These are phyloP conservation scores for Colletotrichum siamense DNA, from an alignment of 2,329 filamentous ascomycete genomes.

Conservation along the genomic window DNA sequence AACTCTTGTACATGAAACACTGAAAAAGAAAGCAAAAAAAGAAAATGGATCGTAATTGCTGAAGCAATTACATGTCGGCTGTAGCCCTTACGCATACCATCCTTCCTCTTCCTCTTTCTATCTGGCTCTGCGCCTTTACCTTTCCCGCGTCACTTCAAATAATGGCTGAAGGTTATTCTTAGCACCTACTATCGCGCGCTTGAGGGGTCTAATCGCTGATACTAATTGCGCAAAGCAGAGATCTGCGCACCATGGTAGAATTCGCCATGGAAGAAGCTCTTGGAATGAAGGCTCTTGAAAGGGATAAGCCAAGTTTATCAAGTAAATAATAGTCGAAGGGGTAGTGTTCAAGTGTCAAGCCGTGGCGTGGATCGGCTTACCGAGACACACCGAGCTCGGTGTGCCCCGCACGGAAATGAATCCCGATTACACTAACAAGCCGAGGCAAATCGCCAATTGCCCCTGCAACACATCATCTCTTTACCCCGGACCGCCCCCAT, in stretches of 20 bases:
- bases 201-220: not conserved
- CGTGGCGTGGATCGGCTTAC: not conserved
- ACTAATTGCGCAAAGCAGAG: not conserved
- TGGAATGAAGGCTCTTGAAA: not conserved
- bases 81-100: not conserved
- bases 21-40: not conserved
- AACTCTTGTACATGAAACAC: not conserved
- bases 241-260: not conserved
- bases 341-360: too few species aligned
- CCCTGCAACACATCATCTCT: not conserved
- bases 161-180: not conserved
- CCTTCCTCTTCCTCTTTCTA: not conserved
- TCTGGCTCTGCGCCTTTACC: not conserved
- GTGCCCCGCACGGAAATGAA: not conserved
- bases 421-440: not conserved
- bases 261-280: rapidly evolving
- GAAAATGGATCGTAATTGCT: not conserved
- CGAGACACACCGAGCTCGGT: not conserved
- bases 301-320: too few species aligned
- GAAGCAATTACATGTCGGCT: not conserved
- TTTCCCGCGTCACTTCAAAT: not conserved
- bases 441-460: not conserved
- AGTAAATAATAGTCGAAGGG: too few species aligned
- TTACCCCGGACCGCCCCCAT: not conserved
- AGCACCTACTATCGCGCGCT: not conserved